phyloP scores from a whole-genome alignment of 2,329 filamentous ascomycete species.

The Fusarium bactridioides region DNA sequence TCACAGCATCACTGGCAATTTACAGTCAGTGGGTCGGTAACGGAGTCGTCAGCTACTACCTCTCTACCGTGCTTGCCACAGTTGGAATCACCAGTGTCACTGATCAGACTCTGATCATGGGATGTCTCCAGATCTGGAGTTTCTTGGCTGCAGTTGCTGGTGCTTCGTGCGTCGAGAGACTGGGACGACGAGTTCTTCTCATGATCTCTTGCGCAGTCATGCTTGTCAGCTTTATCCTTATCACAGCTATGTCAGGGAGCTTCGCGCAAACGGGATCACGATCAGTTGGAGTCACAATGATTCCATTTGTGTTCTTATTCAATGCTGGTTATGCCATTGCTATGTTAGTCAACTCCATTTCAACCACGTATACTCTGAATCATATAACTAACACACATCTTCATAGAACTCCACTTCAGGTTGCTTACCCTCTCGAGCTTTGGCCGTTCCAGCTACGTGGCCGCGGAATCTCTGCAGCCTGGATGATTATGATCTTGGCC shows the following conservation, averaged over 20 bases:
- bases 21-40: conserved; percentile 19
- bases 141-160: conserved; percentile 7
- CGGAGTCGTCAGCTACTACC: conserved; percentile 18
- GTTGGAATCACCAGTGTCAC: conserved; percentile 15
- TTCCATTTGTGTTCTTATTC: conserved; percentile 10
- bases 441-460: conserved; percentile 19
- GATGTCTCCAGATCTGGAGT: conserved; percentile 16
- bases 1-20: neutral
- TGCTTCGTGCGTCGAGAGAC: neutral
- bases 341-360: neutral
- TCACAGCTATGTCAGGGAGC: conserved; percentile 11
- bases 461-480: conserved; percentile 8
- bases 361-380: fast-evolving
- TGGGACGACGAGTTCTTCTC: conserved; percentile 1
- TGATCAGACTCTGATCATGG: conserved; percentile 15
- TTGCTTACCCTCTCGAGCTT: conserved; percentile 10
- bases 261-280: conserved; percentile 4
- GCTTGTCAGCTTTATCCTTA: conserved; percentile 10
- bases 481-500: conserved; percentile 14
- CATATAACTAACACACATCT: neutral
- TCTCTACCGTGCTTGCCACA: neutral
- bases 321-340: conserved; percentile 15
- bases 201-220: conserved; percentile 8
- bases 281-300: conserved; percentile 13
- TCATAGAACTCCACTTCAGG: conserved; percentile 2